Evolutionary conservation across 73 alveolate genomes (phyloP).

Genomic region (Tetrahymena borealis): DNA sequence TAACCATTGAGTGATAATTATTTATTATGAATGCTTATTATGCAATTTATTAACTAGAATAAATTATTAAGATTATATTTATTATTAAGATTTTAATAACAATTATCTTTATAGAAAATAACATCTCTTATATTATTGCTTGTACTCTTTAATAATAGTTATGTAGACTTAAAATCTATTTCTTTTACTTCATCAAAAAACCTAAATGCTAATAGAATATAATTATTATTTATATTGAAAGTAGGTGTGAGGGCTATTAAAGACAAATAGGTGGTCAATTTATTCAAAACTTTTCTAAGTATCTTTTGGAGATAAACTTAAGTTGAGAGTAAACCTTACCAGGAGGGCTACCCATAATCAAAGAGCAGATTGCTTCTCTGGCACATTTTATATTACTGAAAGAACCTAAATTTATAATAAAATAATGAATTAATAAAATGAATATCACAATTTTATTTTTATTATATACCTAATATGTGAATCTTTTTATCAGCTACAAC

Average conservation of each 20-base stretch:
- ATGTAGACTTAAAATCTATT: not conserved
- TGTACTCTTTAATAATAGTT: not conserved
- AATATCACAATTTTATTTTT: too few species aligned
- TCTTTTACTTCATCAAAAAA: not conserved
- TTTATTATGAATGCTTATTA: too few species aligned
- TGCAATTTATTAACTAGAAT: too few species aligned
- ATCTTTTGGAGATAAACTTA: conserved; percentile 87
- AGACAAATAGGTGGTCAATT: not conserved
- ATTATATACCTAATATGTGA: conserved; percentile 85
- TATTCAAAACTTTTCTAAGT: conserved; percentile 24
- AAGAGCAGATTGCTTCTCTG: conserved; percentile 93
- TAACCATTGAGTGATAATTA: too few species aligned
- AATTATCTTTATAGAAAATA: too few species aligned
- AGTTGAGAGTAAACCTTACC: conserved; percentile 98
- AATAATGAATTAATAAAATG: not conserved
- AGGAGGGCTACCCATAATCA: conserved; percentile 98
- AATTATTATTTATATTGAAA: not conserved
- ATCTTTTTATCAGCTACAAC: conserved; percentile 95
- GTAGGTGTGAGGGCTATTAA: not conserved
- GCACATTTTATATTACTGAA: conserved; percentile 92
- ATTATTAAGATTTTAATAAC: too few species aligned
- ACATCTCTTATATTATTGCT: too few species aligned
- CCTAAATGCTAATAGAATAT: not conserved
- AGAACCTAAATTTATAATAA: conserved; percentile 21
- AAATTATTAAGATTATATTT: too few species aligned